These are phyloP conservation scores for Suhomyces emberorum DNA, from an alignment of 805 yeast species.

Conservation along the genomic window DNA sequence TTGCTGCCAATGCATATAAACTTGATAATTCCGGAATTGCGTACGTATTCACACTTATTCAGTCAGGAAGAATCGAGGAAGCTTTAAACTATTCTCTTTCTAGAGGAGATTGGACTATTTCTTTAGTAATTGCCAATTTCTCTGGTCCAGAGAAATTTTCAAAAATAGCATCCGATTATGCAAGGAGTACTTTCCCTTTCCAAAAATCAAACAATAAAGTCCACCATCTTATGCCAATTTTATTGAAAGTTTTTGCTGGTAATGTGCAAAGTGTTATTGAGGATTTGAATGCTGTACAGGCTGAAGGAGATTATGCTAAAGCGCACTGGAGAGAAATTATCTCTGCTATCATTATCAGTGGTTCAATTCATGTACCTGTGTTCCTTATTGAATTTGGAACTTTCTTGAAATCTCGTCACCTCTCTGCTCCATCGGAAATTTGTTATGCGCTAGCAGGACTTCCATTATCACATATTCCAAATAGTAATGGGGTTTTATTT, in stretches of 20 bases:
- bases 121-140: conserved; percentile 66
- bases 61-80: conserved; percentile 60
- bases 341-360: conserved; percentile 36
- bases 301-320: conserved; percentile 47
- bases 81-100: conserved; percentile 65
- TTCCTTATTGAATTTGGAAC: conserved; percentile 52
- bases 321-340: conserved; percentile 51
- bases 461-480: conserved; percentile 32
- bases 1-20: conserved; percentile 39
- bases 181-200: conserved; percentile 43
- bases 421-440: conserved; percentile 38
- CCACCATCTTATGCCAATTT: conserved; percentile 47
- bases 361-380: conserved; percentile 22
- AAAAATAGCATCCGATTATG: conserved; percentile 55
- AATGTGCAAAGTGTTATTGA: conserved; percentile 51
- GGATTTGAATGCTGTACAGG: conserved; percentile 41
- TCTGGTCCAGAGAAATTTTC: conserved; percentile 61
- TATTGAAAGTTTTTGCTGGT: conserved; percentile 65
- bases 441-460: conserved; percentile 47
- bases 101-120: conserved; percentile 72
- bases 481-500: conserved; percentile 29
- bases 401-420: conserved; percentile 34
- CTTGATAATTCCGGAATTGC: conserved; percentile 38
- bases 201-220: conserved; percentile 38
- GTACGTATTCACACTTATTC: conserved; percentile 38